A percentile compares a stretch with the other conserved stretches of the same genome.
Conservation (phyloP, 2,329 filamentous ascomycete species). For the Lomentospora prolificans region DNA sequence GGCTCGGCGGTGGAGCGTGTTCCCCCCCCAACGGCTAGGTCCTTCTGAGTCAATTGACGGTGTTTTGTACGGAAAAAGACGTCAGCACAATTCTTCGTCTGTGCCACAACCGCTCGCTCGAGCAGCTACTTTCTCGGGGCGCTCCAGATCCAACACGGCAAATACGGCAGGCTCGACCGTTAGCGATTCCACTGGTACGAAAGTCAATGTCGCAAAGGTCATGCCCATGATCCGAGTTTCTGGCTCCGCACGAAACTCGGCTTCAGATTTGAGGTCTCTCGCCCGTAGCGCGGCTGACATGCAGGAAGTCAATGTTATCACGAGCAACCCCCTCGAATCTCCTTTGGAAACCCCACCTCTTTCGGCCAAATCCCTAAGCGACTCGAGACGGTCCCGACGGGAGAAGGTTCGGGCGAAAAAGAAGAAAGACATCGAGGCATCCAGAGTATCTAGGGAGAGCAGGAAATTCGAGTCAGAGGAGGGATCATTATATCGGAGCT, state of each 20-base stretch:
- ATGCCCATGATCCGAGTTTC: constrained; percentile 7
- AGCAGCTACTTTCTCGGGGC: background rate
- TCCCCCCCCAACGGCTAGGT: background rate
- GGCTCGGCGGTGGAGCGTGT: constrained; percentile 3
- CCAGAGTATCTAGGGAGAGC: constrained; percentile 17
- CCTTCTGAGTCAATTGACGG: constrained; percentile 4
- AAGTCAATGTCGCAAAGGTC: constrained; percentile 9
- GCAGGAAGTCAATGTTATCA: background rate
- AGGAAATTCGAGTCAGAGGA: constrained; percentile 5
- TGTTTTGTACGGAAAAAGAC: constrained; percentile 1
- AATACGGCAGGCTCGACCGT: background rate
- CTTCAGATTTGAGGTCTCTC: background rate
- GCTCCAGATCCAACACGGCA: background rate
- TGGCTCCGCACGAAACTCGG: background rate
- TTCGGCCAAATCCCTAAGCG: constrained; percentile 5
- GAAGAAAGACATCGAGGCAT: constrained; percentile 28
- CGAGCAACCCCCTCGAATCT: constrained; percentile 5
- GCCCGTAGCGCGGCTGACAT: background rate
- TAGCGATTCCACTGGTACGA: background rate
- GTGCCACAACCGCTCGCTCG: background rate
- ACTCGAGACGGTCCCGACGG: constrained; percentile 10
- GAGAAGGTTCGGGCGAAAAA: constrained; percentile 31
- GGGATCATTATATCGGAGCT: background rate
- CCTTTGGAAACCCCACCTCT: background rate
- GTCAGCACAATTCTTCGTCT: background rate